Base-by-base conservation (phyloP, 1,284 basidiomycete species). In the Afroboletus lepidellus region DNA sequence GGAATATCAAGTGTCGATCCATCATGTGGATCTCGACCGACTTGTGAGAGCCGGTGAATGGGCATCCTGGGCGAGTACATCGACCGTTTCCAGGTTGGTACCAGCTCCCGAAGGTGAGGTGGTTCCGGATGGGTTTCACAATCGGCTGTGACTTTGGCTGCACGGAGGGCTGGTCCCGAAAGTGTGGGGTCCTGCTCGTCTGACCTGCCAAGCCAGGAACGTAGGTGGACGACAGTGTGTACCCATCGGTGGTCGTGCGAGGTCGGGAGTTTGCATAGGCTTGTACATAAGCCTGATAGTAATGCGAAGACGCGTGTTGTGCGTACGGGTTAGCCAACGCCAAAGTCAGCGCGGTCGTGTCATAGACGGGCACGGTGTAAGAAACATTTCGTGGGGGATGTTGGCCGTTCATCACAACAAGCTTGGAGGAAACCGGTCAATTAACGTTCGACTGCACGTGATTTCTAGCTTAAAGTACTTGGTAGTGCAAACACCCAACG, bases 1-100 rank as follows among this genome's bases (percentile, higher is more conserved):
- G 88, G 60, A 85, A 94, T 46, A 94, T 85, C 45, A 95, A 74
- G 70, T 95, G 94, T 20, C 92, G 77, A 66, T 96, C 94, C 83
- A 93, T 94, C 80, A 87, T 90, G 66, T 96, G 94, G 20, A 79
- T 77, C 66, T 92, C 85, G 5, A 95, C 82, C 25, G 83, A 75
- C 62, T 90, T 89, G 36, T 77, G 75, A 8, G 90, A 84, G 23
- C 91, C 92, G 25, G 77, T 76, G 63, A 92, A 97, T 8, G 70
- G 66, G 68, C 93, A 96, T 15, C 80, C 80, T 33, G 75, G 75
- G 55, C 87, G 75, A 2, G 79, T 78, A 69, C 93, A 96, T 50
- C 77, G 77, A 56, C 59, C 63, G 54, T 74, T 76, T 6, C 89
- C 89, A 37, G 81, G 65, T 50, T 82, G 81, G 63, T 85, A 84